Percentiles rank a stretch among this genome's conserved stretches.
Conservation (phyloP, 2,329 filamentous ascomycete genomes). For the Bertia moriformis region DNA sequence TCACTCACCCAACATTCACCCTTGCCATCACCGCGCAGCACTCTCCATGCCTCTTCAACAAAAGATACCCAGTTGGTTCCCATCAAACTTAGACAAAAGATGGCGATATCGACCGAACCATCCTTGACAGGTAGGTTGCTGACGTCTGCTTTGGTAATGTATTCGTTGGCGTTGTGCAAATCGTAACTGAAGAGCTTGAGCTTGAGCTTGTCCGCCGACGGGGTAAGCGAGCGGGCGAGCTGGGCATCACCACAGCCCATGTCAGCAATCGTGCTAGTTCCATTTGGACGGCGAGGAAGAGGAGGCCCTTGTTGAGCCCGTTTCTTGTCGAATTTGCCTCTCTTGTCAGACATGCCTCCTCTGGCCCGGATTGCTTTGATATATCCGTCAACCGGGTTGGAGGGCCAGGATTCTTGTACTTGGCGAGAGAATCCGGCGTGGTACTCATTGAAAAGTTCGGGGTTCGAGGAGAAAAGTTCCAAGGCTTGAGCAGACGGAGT, state of each 20-base stretch:
- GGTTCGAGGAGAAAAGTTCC: constrained; percentile 65
- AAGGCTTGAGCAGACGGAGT: constrained; percentile 75
- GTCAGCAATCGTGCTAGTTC: constrained; percentile 70
- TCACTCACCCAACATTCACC: constrained; percentile 95
- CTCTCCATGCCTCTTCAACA: constrained; percentile 84
- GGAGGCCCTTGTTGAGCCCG: constrained; percentile 13
- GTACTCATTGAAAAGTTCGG: constrained; percentile 91
- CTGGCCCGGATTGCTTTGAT: constrained; percentile 47
- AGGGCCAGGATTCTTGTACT: constrained; percentile 77
- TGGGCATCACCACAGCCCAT: constrained; percentile 86
- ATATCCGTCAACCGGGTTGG: constrained; percentile 87
- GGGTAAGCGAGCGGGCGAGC: constrained; percentile 55
- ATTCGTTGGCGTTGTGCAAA: constrained; percentile 55
- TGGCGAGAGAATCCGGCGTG: constrained; percentile 92
- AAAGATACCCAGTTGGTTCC: constrained; percentile 97
- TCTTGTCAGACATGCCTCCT: not conserved
- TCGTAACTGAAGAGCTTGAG: constrained; percentile 75
- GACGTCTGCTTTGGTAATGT: constrained; percentile 82
- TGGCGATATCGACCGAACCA: constrained; percentile 66
- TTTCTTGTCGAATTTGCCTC: constrained; percentile 7
- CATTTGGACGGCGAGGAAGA: constrained; percentile 53
- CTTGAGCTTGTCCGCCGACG: constrained; percentile 49
- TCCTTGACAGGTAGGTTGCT: constrained; percentile 65
- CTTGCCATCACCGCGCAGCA: constrained; percentile 62
- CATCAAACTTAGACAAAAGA: constrained; percentile 96